Base-by-base conservation (phyloP, 345 rosid genomes). In the Crucihimalaya himalaica region DNA sequence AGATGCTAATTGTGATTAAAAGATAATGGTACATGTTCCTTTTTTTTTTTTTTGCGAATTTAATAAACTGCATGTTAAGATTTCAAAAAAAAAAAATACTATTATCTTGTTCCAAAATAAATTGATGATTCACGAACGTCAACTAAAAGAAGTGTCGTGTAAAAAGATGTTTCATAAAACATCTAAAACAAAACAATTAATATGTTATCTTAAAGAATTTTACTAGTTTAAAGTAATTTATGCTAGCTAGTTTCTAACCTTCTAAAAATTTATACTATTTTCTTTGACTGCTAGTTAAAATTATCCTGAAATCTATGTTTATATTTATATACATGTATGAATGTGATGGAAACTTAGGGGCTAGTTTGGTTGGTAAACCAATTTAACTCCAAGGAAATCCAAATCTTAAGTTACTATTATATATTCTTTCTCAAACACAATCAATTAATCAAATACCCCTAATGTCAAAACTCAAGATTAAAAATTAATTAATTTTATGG, bases 351-450 rank as follows among this genome's bases (percentile, higher is more conserved):
- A 76, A 42, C 15, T 10, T 37, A 37, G 13, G 8, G 59, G 52
- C 39, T 15, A 47, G 60, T 62, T 39, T 70, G 79, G 81, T 78
- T 19, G 83, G 81, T 75, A 82, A 75, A 82, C 73, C 76, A 52
- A 77, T 67, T 16, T 58, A 76, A 78, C 32, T 58, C 73, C 52
- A 76, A 51, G 70, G 27, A 73, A 63, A 64, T 45, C 70, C 54
- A 63, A 45, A 4, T 32, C 65, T 55, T 12, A 55, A 66, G 77
- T 54, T 53, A 53, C 29, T 39, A 40, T 43, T 54, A 54, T 27
- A 42, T 55, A 62, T 18, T 40, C 12, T 29, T 72, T 55, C 54
- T 42, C 46, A 28, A 72, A 52, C 13, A 63, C 54, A 20, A 31
- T 14, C 34, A 39, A 40, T 52, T 46, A 52, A 52, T 53, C 70